These are phyloP conservation scores for Xerocomellus intermedius DNA, from an alignment of 768 basidiomycete species.

Conservation along the genomic window DNA sequence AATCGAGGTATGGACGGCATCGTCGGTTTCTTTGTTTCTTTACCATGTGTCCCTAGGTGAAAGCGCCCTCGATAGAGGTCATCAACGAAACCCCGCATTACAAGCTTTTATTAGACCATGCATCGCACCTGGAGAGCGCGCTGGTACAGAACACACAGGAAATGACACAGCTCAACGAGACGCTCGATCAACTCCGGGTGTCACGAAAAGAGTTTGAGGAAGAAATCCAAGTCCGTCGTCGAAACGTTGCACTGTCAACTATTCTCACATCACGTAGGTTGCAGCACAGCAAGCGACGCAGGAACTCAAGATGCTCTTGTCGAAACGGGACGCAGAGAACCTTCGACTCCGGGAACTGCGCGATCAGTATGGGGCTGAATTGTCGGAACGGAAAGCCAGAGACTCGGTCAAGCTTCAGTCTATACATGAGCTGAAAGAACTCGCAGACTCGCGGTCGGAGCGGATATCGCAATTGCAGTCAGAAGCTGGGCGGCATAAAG, in stretches of 20 bases:
- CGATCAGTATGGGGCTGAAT: conserved; percentile 62
- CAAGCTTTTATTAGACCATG: conserved; percentile 53
- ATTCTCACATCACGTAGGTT: conserved; percentile 29
- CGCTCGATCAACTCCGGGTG: conserved; percentile 39
- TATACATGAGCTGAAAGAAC: conserved; percentile 59
- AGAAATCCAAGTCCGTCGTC: conserved; percentile 39
- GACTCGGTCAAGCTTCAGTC: conserved; percentile 59
- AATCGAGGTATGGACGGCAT: conserved; percentile 39
- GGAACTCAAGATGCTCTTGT: conserved; percentile 59
- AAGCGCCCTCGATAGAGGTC: conserved; percentile 41
- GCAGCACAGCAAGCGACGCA: conserved; percentile 51
- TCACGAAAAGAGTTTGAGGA: conserved; percentile 50
- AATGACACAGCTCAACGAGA: conserved; percentile 41
- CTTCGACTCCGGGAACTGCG: conserved; percentile 68
- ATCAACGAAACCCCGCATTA: conserved; percentile 53
- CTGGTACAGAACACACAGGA: conserved; percentile 40
- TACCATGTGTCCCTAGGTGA: conserved; percentile 33
- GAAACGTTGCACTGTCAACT: conserved; percentile 7
- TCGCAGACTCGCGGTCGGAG: conserved; percentile 69
- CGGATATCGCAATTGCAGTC: conserved; percentile 69
- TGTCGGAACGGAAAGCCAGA: conserved; percentile 65
- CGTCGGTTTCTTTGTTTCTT: not conserved
- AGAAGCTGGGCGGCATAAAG: conserved; percentile 71
- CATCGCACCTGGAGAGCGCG: conserved; percentile 45
- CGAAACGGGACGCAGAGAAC: conserved; percentile 66